phyloP scores from a whole-genome alignment of 768 basidiomycete species.

The Panellus pusillus region DNA sequence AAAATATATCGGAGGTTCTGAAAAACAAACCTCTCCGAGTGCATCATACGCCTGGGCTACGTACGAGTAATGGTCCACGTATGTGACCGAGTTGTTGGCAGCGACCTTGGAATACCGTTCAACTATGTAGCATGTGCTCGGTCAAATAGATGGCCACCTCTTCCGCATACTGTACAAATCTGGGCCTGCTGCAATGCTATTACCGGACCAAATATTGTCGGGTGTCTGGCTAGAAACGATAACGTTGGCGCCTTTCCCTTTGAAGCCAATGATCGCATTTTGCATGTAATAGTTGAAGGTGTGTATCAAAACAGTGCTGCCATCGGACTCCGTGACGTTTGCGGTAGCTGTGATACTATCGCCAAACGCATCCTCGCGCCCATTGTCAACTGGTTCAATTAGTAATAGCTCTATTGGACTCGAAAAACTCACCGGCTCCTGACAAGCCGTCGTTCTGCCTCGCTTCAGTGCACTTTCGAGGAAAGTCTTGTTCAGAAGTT shows the following conservation, averaged over 20 bases:
- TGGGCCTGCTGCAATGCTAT: conserved; percentile 35
- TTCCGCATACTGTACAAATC: conserved; percentile 46
- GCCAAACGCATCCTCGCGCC: conserved; percentile 37
- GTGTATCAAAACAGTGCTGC: conserved; percentile 39
- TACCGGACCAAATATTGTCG: conserved; percentile 41
- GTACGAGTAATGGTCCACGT: conserved; percentile 49
- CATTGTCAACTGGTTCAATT: conserved; percentile 36
- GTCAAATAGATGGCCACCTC: conserved; percentile 1
- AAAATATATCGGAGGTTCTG: conserved; percentile 11
- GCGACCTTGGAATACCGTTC: conserved; percentile 23
- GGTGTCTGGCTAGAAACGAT: conserved; percentile 52
- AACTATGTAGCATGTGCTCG: not conserved
- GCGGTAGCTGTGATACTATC: conserved; percentile 37
- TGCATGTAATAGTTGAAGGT: conserved; percentile 46
- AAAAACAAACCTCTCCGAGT: conserved; percentile 31
- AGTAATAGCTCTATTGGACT: not conserved
- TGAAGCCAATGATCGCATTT: conserved; percentile 24
- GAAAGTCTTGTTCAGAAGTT: not conserved
- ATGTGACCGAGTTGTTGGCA: conserved; percentile 38
- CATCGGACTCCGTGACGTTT: conserved; percentile 36
- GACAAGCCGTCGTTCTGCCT: not conserved
- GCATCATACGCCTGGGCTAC: conserved; percentile 42
- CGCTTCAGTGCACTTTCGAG: too few relatives aligned
- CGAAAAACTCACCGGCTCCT: not conserved
- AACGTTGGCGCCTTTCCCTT: conserved; percentile 47